Percentiles rank a stretch among this genome's conserved stretches.
These are phyloP conservation scores for Eutrema salsugineum DNA, from an alignment of 441 rosid species.

Conservation along the genomic window DNA sequence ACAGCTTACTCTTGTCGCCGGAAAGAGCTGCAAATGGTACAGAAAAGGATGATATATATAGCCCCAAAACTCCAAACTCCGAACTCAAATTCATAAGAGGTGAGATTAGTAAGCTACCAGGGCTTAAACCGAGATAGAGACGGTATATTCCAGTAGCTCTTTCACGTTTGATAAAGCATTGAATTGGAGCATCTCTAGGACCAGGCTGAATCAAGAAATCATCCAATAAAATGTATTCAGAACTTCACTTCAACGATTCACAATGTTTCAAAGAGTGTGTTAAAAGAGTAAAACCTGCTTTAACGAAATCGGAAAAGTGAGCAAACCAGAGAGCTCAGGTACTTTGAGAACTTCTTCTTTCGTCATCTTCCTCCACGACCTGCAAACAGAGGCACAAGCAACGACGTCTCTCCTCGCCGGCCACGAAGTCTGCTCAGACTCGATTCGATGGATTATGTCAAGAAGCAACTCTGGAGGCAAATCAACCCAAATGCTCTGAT, in stretches of 20 bases:
- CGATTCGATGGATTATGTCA: conserved; percentile 63
- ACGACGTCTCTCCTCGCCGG: conserved; percentile 80
- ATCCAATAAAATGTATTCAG: background rate
- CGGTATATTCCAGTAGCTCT: conserved; percentile 62
- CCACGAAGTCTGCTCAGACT: conserved; percentile 57
- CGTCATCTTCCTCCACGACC: conserved; percentile 75
- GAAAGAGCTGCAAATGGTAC: conserved; percentile 54
- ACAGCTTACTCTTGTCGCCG: conserved; percentile 72
- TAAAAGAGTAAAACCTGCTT: conserved; percentile 54
- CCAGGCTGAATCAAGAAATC: conserved; percentile 63
- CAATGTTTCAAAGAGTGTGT: background rate
- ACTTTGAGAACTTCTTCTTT: conserved; percentile 59
- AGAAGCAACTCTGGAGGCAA: conserved; percentile 81
- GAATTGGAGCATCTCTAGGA: conserved; percentile 78
- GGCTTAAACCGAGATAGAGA: conserved; percentile 79
- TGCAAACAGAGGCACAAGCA: conserved; percentile 80
- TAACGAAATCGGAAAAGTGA: conserved; percentile 75
- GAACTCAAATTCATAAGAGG: background rate
- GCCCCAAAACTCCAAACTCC: no score
- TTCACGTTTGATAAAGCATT: conserved; percentile 85
- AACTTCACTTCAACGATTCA: background rate
- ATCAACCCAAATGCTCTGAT: conserved; percentile 65
- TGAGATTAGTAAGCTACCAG: conserved; percentile 46
- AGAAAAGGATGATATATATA: background rate
- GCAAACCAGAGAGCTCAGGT: conserved; percentile 65